Percentiles rank a stretch among this genome's conserved stretches.
These are phyloP conservation scores for Penicillium sp. DNA, from an alignment of 2,329 filamentous ascomycete genomes.

Conservation along the genomic window DNA sequence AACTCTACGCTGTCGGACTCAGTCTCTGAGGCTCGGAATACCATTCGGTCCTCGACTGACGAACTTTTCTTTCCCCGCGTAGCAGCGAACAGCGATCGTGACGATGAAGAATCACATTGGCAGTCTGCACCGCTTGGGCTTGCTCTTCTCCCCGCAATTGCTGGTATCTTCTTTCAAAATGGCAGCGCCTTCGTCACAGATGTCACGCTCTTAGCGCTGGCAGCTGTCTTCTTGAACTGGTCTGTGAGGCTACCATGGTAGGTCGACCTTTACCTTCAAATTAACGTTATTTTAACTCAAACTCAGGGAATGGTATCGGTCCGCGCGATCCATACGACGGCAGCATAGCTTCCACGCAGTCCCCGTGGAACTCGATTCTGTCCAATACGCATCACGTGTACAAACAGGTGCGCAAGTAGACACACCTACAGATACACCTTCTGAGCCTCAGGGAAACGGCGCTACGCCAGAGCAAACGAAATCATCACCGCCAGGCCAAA, in stretches of 20 bases:
- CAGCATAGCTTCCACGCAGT: slow-evolving; percentile 38
- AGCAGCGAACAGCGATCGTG: slow-evolving; percentile 35
- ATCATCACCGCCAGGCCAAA: slow-evolving; percentile 8
- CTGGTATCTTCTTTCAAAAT: slow-evolving; percentile 81
- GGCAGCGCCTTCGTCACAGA: slow-evolving; percentile 85
- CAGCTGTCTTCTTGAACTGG: slow-evolving; percentile 89
- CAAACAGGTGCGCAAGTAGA: not conserved
- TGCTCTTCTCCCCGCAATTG: slow-evolving; percentile 83
- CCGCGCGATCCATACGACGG: slow-evolving; percentile 67
- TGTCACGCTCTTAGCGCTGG: slow-evolving; percentile 76
- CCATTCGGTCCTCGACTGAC: slow-evolving; percentile 69
- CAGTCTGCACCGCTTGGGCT: slow-evolving; percentile 81
- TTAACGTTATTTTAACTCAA: slow-evolving; percentile 15
- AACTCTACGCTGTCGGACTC: slow-evolving; percentile 82
- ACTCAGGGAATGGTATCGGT: slow-evolving; percentile 71
- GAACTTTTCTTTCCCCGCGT: slow-evolving; percentile 68
- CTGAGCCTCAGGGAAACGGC: slow-evolving; percentile 2
- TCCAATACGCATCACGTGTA: slow-evolving; percentile 5
- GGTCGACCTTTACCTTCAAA: slow-evolving; percentile 31
- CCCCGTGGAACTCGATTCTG: slow-evolving; percentile 25
- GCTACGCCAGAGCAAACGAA: slow-evolving; percentile 1
- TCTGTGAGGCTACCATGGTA: slow-evolving; percentile 89
- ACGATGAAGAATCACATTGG: slow-evolving; percentile 68
- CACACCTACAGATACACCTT: not conserved
- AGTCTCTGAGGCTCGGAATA: slow-evolving; percentile 68